Base-by-base conservation (phyloP, 345 rosid genomes). In the Aurinia saxatilis region DNA sequence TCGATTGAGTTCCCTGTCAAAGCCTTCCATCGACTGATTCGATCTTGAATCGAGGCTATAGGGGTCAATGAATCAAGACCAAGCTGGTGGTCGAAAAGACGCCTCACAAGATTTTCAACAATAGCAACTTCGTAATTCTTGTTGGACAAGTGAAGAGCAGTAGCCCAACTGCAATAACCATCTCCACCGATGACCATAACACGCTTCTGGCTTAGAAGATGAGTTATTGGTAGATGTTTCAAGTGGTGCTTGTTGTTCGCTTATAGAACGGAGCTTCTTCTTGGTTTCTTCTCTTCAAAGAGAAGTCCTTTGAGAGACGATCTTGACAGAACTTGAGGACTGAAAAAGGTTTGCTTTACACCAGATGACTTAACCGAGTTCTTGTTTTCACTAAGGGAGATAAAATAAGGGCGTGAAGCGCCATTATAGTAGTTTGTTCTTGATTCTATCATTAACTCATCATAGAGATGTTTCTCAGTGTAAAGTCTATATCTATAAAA, bases 131-230 rank as follows among this genome's bases (percentile, higher is more conserved):
- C 78, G 34, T 89, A 89, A 41, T 88, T 91, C 77, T 79, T 87
- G 47, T 79, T 84, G 57, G 97, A 93, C 33, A 89, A 73, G 73
- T 93, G 97, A 29, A 93, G 95, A 14, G 97, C 96, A 35, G 97
- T 93, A 30, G 99, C 97, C 99, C 96, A 89, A 39, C 99, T 97
- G 34, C 99, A 93, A 60, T 93, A 93, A 30, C 99, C 99, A 68
- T 93, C 97, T 64, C 99, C 99, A 40, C 99, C 99, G 30, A 93
- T 85, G 67, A 93, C 83, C 99, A 93, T 84, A 60, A 93, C 95
- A 44, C 88, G 82, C 53, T 78, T 73, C 9, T n/a, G 72, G 64
- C 81, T 77, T 89, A 35, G 91, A 67, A 5, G 80, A 36, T 18
- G 73, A 82, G 37, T 39, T 57, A 9, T 81, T 50, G 27, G 59